Base-by-base conservation (phyloP, 208 protist genomes). In the Trypanosoma avium region DNA sequence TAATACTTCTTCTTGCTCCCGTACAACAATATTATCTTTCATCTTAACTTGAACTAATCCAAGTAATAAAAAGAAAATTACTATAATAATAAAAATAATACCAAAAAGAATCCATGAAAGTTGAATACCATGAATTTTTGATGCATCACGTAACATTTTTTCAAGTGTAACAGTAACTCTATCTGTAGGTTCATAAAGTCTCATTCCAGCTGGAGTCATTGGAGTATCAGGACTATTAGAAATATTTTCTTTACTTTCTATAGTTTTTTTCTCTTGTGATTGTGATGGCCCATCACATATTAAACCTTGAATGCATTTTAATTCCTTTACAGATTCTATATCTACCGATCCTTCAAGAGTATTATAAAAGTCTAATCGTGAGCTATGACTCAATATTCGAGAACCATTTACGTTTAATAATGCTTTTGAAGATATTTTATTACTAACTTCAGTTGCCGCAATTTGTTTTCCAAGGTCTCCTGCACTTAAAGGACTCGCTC, bases 41-140 rank as follows among this genome's bases (percentile, higher is more conserved):
- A 81, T 78, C 46, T 79, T 55, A 61, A 77, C 75, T 26, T 73
- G 70, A 61, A 89, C 80, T 71, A 85, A 79, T 27, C 81, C 52
- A 21, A 90, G 36, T 33, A 77, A 26, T 61, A 53, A 80, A 35
- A 89, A 67, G 42, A 92, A 79, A 6, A 84, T 43, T 19, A 75
- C n/a, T 46, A 91, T 77, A 33, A 88, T 72, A 30, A 86, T 62
- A 12, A 77, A 43, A 22, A 90, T 75, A 46, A 89, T 70, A 27
- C 73, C 33, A 68, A 80, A 87, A 5, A 93, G 50, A 24, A 93
- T 46, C 83, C 84, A 94, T 26, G 57, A 81, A 21, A 92, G 74
- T 19, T 79, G 74, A 29, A 94, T 61, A 4, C 88, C 88, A 27
- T 67, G 75, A 17, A 81, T 49, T 38, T 67, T 56, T 4, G 82